A percentile compares a stretch with the other conserved stretches of the same genome.
phyloP scores from a whole-genome alignment of 768 basidiomycete species.

The Lactarius tabidus region DNA sequence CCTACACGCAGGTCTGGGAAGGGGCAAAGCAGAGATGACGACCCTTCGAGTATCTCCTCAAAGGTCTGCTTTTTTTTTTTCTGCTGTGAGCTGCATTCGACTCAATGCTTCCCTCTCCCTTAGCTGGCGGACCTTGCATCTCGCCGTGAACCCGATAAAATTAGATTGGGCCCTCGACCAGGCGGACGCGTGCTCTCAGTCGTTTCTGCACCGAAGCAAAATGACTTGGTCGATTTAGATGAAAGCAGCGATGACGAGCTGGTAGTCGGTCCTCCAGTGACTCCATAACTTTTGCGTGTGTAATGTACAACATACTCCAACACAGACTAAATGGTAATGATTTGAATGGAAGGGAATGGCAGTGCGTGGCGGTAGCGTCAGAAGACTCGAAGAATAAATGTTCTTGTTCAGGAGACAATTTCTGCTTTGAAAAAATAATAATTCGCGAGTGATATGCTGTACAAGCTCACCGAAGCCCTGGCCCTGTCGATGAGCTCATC shows the following conservation, averaged over 20 bases:
- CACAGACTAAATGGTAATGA: too few relatives aligned
- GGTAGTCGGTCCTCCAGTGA: conserved; percentile 1
- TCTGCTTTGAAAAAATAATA: not conserved
- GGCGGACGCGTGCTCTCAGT: conserved; percentile 64
- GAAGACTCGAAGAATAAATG: not conserved
- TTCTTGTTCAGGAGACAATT: not conserved
- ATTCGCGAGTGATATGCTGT: not conserved
- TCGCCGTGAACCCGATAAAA: conserved; percentile 46
- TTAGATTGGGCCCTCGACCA: conserved; percentile 58
- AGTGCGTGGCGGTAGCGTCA: not conserved
- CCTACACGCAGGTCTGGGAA: conserved; percentile 57
- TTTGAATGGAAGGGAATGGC: not conserved
- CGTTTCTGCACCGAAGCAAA: conserved; percentile 40
- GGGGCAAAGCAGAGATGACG: conserved; percentile 36
- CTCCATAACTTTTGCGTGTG: not conserved
- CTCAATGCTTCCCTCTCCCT: not conserved
- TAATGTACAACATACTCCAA: not conserved
- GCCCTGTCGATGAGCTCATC: not conserved
- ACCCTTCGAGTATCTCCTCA: conserved; percentile 39
- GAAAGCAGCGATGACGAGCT: conserved; percentile 27
- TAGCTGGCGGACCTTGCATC: conserved; percentile 57
- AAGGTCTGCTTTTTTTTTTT: conserved; percentile 45
- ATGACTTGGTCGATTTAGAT: conserved; percentile 30
- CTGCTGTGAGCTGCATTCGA: not conserved
- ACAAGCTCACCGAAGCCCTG: not conserved